These are phyloP conservation scores for Fusarium tjaetaba DNA, from an alignment of 2,329 filamentous ascomycete species.

Conservation along the genomic window DNA sequence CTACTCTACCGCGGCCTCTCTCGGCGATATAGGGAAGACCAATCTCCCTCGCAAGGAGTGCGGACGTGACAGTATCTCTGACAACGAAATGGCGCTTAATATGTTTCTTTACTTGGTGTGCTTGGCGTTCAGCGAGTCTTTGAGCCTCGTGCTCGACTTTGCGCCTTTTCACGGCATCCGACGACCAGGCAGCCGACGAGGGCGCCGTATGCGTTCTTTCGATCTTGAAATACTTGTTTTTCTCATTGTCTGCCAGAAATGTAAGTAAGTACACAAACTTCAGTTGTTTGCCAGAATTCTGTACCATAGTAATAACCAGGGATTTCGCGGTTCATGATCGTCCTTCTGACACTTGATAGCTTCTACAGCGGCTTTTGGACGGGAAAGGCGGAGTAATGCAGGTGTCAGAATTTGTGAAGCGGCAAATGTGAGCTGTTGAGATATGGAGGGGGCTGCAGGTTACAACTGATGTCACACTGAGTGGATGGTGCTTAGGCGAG, in stretches of 20 bases:
- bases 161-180: conserved; percentile 67
- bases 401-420: background rate
- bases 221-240: conserved; percentile 75
- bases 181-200: conserved; percentile 62
- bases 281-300: background rate
- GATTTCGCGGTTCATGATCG: conserved; percentile 53
- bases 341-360: background rate
- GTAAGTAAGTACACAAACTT: background rate
- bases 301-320: conserved; percentile 67
- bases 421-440: background rate
- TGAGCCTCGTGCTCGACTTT: conserved; percentile 55
- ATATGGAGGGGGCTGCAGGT: background rate
- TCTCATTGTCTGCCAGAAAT: conserved; percentile 58
- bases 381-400: background rate
- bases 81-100: conserved; percentile 52
- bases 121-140: conserved; percentile 40
- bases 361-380: background rate
- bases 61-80: conserved; percentile 46
- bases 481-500: background rate
- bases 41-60: conserved; percentile 44
- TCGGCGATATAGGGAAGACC: conserved; percentile 25
- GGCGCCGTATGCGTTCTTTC: conserved; percentile 66
- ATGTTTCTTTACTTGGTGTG: conserved; percentile 49
- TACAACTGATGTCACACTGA: background rate
- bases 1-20: conserved; percentile 34